Evolutionary conservation across 805 yeast genomes (phyloP), one percentile per base, ranked within the genome.

Genomic region (Ogataea zsoltii): DNA sequence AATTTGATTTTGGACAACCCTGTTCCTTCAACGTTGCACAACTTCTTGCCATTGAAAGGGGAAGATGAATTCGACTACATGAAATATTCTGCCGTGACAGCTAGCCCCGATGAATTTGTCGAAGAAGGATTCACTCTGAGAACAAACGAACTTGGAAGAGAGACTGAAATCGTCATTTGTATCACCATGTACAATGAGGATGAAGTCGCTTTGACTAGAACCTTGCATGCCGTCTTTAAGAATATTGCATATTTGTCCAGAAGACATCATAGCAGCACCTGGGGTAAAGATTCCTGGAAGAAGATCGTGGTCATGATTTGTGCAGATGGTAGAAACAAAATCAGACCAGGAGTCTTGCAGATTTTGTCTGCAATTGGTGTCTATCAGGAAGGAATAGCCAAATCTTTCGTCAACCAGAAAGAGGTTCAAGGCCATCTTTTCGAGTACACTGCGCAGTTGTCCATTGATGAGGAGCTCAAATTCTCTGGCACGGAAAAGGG

Each of bases 281-380:
- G 99, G 99, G 98, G 99, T 4, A 82, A 83, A 54, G 95, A 91
- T 48, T 86, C 96, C 19, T 94, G 99, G 99, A 90, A 94, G 62
- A 94, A 92, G 67, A 84, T 94, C 16, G 97, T 92, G 43, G 97
- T 94, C 12, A 74, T 88, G 45, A 84, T 94, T 56, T 87, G 94
- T 17, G 82, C 96, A 38, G 99, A 94, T 69, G 99, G 99, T 57
- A 82, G 99, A 68, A 80, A 85, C 47, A 92, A 92, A 60, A 84
- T 94, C 38, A 76, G 82, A 56, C 87, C 87, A 18, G 86, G 96
- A 14, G 92, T 91, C 2, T 69, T 94, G 36, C 96, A 92, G 65
- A 79, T 88, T 37, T 73, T 94, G 48, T 90, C 97, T 1, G 96
- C 97, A 0, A 82, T 95, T 69, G 99, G 99, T 56, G 88, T 94